Evolutionary conservation across 2,329 filamentous ascomycete species (phyloP), one percentile per base, ranked within the genome.

Genomic region (Sarocladium brachiariae): DNA sequence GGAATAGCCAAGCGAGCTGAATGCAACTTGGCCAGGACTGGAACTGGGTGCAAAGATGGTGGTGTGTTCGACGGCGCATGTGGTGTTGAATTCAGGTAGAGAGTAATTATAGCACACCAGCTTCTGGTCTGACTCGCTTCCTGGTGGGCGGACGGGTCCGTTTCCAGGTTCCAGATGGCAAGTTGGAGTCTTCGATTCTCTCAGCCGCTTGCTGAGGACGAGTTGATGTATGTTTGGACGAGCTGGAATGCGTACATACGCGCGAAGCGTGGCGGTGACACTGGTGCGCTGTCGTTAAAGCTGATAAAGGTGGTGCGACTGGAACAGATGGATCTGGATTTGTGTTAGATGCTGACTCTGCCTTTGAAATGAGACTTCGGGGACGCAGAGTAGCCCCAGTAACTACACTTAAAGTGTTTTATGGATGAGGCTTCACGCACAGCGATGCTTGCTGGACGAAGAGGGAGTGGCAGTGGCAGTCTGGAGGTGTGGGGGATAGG

Each of bases 1-100:
- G 43, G 43, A 33, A 23, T 33, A 33, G 25, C 43, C 43, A 47
- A 47, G 43, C 43, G 43, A 47, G 43, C 43, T 47, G 43, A 47
- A 47, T 31, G 43, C n/a, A 47, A 19, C 14, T 19, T 23, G 43
- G 14, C 43, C 4, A 23, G 24, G 27, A 47, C 27, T 19, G 43
- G 16, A 33, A 33, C 39, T 43, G 39, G 23, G 39, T 13, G 16
- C 27, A 14, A 16, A 25, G 39, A 16, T 23, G 16, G 43, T 47
- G 43, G 43, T 47, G 43, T 33, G 27, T 21, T 13, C 43, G 43
- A 13, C 18, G 24, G 43, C 30, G 39, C 39, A 45, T 45, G 39
- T 45, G 39, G 39, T 11, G 25, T 21, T 30, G 33, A 45, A n/a
- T 25, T 16, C 18, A 30, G 10, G 10, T 18, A 27, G 24, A 16